phyloP scores from a whole-genome alignment of 2,329 filamentous ascomycete genomes.

The Penicillium digitatum region DNA sequence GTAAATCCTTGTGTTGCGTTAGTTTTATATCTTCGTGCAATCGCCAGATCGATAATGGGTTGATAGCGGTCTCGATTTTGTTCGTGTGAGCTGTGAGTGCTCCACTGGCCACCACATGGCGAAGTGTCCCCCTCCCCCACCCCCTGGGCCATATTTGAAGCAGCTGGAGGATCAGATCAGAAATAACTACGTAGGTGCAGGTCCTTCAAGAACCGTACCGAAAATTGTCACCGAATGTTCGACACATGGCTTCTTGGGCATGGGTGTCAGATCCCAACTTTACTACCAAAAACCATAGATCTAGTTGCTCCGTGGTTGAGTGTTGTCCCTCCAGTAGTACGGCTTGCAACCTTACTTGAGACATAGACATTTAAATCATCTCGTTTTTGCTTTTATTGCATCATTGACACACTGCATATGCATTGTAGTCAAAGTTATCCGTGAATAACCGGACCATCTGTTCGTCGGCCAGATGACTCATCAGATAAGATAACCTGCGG shows the following conservation, averaged over 20 bases:
- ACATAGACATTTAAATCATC: background rate
- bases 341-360: no score
- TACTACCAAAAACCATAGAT: background rate
- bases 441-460: background rate
- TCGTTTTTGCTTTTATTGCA: background rate
- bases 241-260: background rate
- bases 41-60: background rate
- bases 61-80: background rate
- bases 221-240: background rate
- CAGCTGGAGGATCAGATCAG: background rate
- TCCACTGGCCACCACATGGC: background rate
- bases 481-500: constrained; percentile 26
- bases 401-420: background rate
- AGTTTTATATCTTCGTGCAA: background rate
- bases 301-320: background rate
- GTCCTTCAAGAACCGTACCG: background rate
- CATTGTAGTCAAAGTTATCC: background rate
- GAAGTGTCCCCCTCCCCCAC: no score
- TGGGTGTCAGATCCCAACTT: background rate
- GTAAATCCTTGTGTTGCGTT: background rate
- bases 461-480: constrained; percentile 18
- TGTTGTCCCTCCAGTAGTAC: background rate
- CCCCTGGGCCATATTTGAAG: background rate
- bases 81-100: background rate
- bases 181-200: background rate